Conservation (phyloP, 495 filamentous ascomycete species). For the Stereocaulon alpinum region DNA sequence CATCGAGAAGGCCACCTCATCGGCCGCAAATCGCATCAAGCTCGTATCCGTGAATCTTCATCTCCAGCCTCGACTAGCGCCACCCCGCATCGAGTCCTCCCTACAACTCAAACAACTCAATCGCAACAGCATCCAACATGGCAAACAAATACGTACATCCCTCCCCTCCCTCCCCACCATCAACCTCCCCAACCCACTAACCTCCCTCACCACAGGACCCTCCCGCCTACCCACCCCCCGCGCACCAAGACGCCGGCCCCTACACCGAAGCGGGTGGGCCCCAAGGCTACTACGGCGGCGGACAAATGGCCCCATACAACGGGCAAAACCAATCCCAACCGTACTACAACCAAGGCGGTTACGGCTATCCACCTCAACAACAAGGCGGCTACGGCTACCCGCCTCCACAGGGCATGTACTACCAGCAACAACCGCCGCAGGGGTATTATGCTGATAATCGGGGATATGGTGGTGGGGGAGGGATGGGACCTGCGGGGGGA, state of each 20-base stretch:
- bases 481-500: slow-evolving; percentile 12
- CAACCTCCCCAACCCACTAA: neutral
- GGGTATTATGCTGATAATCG: slow-evolving; percentile 21
- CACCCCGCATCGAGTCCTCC: neutral
- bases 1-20: neutral
- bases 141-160: slow-evolving; percentile 18
- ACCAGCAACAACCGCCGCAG: slow-evolving; percentile 18
- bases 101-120: neutral
- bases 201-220: slow-evolving; percentile 14
- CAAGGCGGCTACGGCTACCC: slow-evolving; percentile 7
- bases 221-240: slow-evolving; percentile 9
- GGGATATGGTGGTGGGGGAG: slow-evolving; percentile 8
- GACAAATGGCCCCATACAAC: neutral
- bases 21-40: neutral
- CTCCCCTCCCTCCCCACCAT: neutral
- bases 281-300: neutral
- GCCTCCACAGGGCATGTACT: slow-evolving; percentile 23
- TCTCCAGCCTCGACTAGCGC: neutral
- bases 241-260: slow-evolving; percentile 1
- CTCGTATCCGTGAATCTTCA: no score
- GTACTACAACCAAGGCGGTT: slow-evolving; percentile 4
- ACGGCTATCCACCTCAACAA: slow-evolving; percentile 4
- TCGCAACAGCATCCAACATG: slow-evolving; percentile 4
- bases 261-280: slow-evolving; percentile 1
- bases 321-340: slow-evolving; percentile 1